These are phyloP conservation scores for Pugionium cornutum DNA, from an alignment of 345 rosid genomes.

Conservation along the genomic window DNA sequence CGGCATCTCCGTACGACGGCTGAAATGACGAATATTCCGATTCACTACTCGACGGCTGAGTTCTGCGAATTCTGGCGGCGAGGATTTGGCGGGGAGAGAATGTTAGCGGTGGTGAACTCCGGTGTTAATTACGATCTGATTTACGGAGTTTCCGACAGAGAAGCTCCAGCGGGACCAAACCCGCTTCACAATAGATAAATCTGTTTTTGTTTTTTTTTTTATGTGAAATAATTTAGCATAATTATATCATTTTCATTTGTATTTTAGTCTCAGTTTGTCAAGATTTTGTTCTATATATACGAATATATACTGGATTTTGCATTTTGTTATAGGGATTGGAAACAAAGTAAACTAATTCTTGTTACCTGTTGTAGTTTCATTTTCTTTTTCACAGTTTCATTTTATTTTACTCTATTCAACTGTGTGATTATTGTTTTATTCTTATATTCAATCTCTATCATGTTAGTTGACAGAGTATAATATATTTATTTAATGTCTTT, in stretches of 20 bases:
- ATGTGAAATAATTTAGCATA: background rate
- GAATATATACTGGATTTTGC: too few species aligned
- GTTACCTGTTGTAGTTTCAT: background rate
- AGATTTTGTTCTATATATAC: background rate
- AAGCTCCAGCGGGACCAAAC: slow-evolving; percentile 32
- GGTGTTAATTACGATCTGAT: slow-evolving; percentile 8
- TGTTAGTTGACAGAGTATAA: slow-evolving; percentile 18
- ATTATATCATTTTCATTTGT: background rate
- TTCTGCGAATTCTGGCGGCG: slow-evolving; percentile 8
- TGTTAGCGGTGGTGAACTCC: slow-evolving; percentile 15
- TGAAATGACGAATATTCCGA: background rate
- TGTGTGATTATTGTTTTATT: background rate
- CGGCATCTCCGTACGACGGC: background rate
- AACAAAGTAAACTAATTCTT: background rate
- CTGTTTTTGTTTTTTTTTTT: background rate
- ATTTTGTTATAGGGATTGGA: background rate
- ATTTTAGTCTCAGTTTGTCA: background rate
- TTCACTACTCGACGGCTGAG: slow-evolving; percentile 7
- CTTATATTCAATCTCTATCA: slow-evolving; percentile 13
- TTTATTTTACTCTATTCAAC: background rate
- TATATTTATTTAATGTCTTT: background rate
- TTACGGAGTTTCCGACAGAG: slow-evolving; percentile 29
- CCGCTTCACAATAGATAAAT: slow-evolving; percentile 30
- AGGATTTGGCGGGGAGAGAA: slow-evolving; percentile 6
- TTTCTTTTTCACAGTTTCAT: background rate